These are phyloP conservation scores for Kluyveromyces marxianus DNA, from an alignment of 1,139 yeast genomes.

Conservation along the genomic window DNA sequence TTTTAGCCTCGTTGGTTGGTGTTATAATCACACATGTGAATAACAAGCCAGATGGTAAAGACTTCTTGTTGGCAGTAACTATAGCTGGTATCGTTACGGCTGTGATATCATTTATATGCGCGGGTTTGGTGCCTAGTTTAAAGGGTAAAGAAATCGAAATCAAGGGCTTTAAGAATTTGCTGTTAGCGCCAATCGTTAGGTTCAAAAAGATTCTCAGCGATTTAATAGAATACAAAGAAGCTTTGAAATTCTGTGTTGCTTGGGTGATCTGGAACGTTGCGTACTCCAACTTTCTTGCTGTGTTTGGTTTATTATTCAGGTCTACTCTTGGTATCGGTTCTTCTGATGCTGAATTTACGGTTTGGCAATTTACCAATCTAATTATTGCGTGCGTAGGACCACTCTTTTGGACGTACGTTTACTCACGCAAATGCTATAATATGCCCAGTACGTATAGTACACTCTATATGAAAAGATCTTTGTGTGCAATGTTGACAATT, in stretches of 20 bases:
- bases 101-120: conserved; percentile 28
- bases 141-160: conserved; percentile 17
- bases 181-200: conserved; percentile 22
- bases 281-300: conserved; percentile 34
- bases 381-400: conserved; percentile 36
- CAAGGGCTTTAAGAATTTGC: not conserved
- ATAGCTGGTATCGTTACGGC: conserved; percentile 37
- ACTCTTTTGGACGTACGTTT: conserved; percentile 36
- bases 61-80: conserved; percentile 37
- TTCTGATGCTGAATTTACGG: conserved; percentile 38
- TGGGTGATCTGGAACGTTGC: conserved; percentile 43
- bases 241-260: conserved; percentile 35
- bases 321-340: conserved; percentile 37
- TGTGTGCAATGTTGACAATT: conserved; percentile 30
- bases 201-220: conserved; percentile 29
- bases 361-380: conserved; percentile 37
- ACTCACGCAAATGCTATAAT: conserved; percentile 30
- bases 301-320: conserved; percentile 37
- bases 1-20: conserved; percentile 37
- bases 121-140: conserved; percentile 33
- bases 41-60: conserved; percentile 27
- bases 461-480: conserved; percentile 8
- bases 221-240: conserved; percentile 21
- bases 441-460: conserved; percentile 1
- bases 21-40: conserved; percentile 34